Evolutionary conservation across 129 eudicot species (phyloP), one percentile per base, ranked within the genome.

Genomic region (Escallonia rubra): DNA sequence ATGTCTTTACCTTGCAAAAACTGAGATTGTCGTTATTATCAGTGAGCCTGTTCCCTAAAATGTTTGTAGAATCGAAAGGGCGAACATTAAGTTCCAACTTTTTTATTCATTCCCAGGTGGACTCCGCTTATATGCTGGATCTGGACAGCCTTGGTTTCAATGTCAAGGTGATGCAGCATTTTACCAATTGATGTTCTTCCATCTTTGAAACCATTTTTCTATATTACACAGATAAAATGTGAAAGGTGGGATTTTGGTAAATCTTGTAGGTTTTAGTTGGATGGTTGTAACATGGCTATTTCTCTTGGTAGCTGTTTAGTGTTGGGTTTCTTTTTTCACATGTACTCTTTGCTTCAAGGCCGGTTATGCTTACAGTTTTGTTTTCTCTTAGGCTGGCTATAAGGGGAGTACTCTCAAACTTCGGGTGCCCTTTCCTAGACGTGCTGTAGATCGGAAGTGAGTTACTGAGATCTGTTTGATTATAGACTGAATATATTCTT

Each of bases 81-180:
- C 8, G 43, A 47, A 11, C 12, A 41, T 7, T 43, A 10, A 40
- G 8, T 61, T 65, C 8, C 8, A 57, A 23, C 34, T 1, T 23
- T 23, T 23, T 23, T 77, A 10, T 73, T 41, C 4, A 57, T 70
- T 63, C 59, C 52, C 89, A 92, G 98, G 98, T 93, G 76, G 96
- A 93, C 53, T 93, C 66, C 71, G 99, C 99, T 44, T 66, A 86
- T 77, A 89, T 93, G 85, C 63, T 89, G 72, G 95, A 89, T 76
- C 63, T 93, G 13, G 99, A 93, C 65, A 90, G 92, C 69, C 85
- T 93, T 68, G 99, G 99, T 59, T 87, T 93, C 73, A 86, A 89
- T 76, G 96, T 89, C 57, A 89, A 93, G 96, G 99, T 93, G 55
- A 76, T 45, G 41, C 55, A 47, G 49, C 60, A 16, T 14, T 66